phyloP scores from a whole-genome alignment of 169 alveolate species.

The Condylostoma magnum region DNA sequence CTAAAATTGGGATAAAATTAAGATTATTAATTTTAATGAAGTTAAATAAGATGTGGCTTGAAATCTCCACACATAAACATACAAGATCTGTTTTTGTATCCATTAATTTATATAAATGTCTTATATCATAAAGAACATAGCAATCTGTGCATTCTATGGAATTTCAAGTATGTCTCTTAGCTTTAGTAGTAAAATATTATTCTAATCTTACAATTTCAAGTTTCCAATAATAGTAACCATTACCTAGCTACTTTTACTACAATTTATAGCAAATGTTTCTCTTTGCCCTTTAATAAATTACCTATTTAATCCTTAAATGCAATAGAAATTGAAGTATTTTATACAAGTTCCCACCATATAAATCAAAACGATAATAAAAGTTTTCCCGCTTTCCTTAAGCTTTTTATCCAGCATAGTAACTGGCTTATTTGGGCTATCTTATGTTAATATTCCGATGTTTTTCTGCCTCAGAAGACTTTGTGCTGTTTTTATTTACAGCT shows the following conservation, averaged over 20 bases:
- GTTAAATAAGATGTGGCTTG: too few relatives aligned
- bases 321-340: not conserved
- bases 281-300: too few relatives aligned
- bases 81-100: too few relatives aligned
- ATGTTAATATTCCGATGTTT: conserved; percentile 28
- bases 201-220: not conserved
- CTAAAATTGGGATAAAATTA: too few relatives aligned
- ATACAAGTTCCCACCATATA: conserved; percentile 12
- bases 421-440: conserved; percentile 13
- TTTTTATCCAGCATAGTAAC: not conserved
- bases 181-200: conserved; percentile 18
- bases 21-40: too few relatives aligned
- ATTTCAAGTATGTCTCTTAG: not conserved
- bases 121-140: not conserved
- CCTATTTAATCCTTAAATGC: not conserved
- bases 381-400: not conserved
- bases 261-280: not conserved
- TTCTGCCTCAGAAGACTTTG: conserved; percentile 27
- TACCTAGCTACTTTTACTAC: conserved; percentile 15
- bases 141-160: conserved; percentile 29
- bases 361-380: not conserved
- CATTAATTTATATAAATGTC: not conserved
- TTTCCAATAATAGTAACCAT: conserved; percentile 7
- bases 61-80: too few relatives aligned
- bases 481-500: not conserved